Conservation (phyloP, 2,329 filamentous ascomycete genomes). For the Pseudocercospora vitis region DNA sequence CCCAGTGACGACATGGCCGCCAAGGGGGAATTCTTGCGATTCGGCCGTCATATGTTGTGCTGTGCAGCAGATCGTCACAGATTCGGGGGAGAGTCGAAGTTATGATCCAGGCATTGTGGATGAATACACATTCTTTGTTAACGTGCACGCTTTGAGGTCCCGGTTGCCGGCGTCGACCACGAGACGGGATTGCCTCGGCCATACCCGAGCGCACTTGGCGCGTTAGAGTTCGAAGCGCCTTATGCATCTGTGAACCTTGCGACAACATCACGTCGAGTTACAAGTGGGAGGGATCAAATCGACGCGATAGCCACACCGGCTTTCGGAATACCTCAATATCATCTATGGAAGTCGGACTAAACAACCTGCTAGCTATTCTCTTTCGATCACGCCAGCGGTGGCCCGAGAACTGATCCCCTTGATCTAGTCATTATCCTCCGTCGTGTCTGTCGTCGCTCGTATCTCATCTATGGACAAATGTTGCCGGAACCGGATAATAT, state of each 20-base stretch:
- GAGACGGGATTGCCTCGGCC: background rate
- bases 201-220: background rate
- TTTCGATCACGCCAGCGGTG: background rate
- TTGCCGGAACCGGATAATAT: constrained; percentile 16
- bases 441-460: constrained; percentile 24
- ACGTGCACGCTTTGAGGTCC: background rate
- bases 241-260: background rate
- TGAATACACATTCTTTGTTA: background rate
- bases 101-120: constrained; percentile 13
- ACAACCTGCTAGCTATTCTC: background rate
- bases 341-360: background rate
- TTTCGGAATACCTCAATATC: background rate
- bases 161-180: background rate
- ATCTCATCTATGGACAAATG: constrained; percentile 17
- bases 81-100: constrained; percentile 9
- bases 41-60: constrained; percentile 25
- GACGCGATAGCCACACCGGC: background rate
- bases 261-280: background rate
- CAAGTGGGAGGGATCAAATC: background rate
- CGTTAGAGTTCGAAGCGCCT: background rate
- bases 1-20: constrained; percentile 27
- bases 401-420: background rate
- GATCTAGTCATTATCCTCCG: constrained; percentile 12
- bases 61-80: constrained; percentile 1
- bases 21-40: constrained; percentile 14